phyloP scores from a whole-genome alignment of 23 red algal species.

The Chondrus crispus region DNA sequence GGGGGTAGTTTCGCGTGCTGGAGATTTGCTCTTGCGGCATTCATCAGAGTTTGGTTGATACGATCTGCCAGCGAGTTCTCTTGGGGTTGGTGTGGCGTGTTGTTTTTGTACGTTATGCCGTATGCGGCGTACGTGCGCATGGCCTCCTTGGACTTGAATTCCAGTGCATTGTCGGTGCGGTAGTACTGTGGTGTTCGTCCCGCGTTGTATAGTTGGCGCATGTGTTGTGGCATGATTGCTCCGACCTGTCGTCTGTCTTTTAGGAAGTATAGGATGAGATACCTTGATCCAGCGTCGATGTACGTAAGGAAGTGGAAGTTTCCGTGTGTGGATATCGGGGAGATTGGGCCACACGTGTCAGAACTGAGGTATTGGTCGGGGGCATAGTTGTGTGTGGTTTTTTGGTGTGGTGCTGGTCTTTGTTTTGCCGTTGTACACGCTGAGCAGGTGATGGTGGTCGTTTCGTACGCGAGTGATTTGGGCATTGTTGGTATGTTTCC shows the following conservation, averaged over 20 bases:
- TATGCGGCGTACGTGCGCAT: neutral
- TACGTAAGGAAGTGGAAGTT: neutral
- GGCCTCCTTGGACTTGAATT: neutral
- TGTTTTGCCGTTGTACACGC: neutral
- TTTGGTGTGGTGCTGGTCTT: neutral
- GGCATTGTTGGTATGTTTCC: neutral
- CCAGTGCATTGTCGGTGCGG: neutral
- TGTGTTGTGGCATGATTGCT: neutral
- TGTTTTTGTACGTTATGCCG: neutral
- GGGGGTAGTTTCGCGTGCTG: neutral
- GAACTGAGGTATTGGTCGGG: neutral
- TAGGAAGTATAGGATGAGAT: neutral
- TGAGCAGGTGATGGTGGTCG: neutral
- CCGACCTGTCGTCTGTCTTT: neutral
- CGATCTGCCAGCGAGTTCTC: conserved; percentile 9
- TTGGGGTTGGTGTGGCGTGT: neutral
- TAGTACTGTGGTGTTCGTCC: neutral
- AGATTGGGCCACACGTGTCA: neutral
- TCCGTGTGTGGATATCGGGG: neutral
- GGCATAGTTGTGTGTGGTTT: neutral
- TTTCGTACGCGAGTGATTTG: too few species aligned
- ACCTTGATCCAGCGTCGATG: neutral
- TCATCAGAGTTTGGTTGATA: conserved; percentile 14
- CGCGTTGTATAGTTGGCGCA: neutral
- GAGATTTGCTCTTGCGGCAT: neutral